phyloP scores from a whole-genome alignment of 73 alveolate species.

The Blepharisma japonicum region DNA sequence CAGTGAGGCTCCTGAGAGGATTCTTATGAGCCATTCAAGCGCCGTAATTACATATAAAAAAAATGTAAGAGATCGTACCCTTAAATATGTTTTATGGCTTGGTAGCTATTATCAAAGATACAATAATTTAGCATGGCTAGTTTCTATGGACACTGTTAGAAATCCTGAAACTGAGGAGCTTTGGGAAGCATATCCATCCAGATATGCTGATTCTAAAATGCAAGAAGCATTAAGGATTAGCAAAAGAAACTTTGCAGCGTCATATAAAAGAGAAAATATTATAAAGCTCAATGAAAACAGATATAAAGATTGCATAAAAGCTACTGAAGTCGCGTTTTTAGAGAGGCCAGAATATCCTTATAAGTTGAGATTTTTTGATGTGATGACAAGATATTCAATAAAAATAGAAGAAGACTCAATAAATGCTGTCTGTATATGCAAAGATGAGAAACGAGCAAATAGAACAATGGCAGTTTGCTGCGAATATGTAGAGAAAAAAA shows the following conservation, averaged over 20 bases:
- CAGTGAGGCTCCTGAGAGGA: neutral
- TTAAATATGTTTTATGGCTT: slow-evolving; percentile 6
- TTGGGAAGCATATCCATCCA: neutral
- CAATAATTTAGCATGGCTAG: neutral
- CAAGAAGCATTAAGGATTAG: neutral
- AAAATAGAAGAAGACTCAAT: slow-evolving; percentile 19
- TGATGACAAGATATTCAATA: neutral
- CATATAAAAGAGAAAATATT: neutral
- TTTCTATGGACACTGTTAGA: neutral
- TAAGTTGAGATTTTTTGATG: neutral
- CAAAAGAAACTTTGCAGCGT: neutral
- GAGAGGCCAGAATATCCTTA: slow-evolving; percentile 16
- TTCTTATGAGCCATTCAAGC: neutral
- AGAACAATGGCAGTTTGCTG: slow-evolving; percentile 1
- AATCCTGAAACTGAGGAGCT: neutral
- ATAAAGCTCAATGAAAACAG: neutral
- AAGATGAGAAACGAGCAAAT: neutral
- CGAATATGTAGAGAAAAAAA: neutral
- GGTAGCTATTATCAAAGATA: slow-evolving; percentile 4
- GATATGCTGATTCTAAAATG: neutral
- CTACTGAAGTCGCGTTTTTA: neutral
- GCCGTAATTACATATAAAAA: neutral
- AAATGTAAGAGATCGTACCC: neutral
- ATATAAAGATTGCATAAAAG: neutral
- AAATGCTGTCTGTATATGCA: neutral